Evolutionary conservation across 345 rosid species (phyloP), one percentile per base, ranked within the genome.

Genomic region (Salix viminalis): DNA sequence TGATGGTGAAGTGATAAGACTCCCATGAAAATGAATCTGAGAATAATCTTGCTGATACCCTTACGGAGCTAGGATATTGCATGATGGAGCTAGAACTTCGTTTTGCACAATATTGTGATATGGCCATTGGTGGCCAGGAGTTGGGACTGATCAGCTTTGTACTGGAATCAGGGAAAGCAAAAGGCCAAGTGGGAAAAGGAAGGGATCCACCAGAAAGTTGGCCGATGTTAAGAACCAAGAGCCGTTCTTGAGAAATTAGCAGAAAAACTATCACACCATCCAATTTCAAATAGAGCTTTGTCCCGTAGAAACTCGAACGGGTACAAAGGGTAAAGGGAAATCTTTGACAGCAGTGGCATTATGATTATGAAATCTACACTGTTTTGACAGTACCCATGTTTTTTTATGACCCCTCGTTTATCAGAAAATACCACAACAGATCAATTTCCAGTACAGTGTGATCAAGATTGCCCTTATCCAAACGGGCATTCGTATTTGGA

Each of bases 321-420:
- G 5, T 34, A 34, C 6, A 4, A 62, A 46, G 34, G 71, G 71
- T 21, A n/a, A n/a, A 75, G 79, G 70, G 81, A 76, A 76, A 77
- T 70, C 81, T 92, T 7, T 93, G 99, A 98, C 98, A 96, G 87
- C 93, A 90, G 70, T 93, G 99, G 98, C 99, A 93, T 84, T 93
- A 88, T 82, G 99, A 93, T 81, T 93, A 91, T 73, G 94, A 97
- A 44, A 83, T 93, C 81, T 91, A 93, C 82, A 96, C 98, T n/a
- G 76, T 93, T 80, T 84, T 96, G 81, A 93, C 97, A 5, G 86
- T 92, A 86, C 96, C 97, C 28, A 84, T 92, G 89, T 93, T 93
- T 89, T 81, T 89, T 50, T 34, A 72, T 61, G 6, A 56, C 90
- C 0, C 77, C 74, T 37, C 54, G 26, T 62, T 81, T 50, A 19